Base-by-base conservation (phyloP, 305 asterid genomes). In the Solanum hybrid region DNA sequence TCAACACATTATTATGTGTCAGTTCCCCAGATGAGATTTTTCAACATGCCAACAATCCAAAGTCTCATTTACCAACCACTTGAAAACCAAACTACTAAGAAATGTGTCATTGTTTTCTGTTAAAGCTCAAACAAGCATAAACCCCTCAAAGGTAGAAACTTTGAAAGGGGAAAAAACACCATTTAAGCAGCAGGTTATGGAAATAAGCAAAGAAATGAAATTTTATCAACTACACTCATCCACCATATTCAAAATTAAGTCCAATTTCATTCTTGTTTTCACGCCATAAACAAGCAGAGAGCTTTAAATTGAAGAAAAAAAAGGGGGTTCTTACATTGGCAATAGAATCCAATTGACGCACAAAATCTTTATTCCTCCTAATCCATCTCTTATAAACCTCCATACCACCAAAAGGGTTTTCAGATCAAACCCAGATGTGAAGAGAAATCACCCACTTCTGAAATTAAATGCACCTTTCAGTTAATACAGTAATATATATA, bases 371-470 rank as follows among this genome's bases (percentile, higher is more conserved):
- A 89, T 97, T 97, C 93, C 97, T 94, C 85, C 97, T 92, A 71
- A 97, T 95, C 97, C 98, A 97, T 93, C 96, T 94, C 97, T 93
- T 95, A 92, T 96, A 97, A 92, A 93, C 94, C 93, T 97, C 99
- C 98, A 96, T 97, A 76, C 5, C 75, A 51, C 87, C 87, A 87
- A 22, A 82, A 28, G 37, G 24, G 39, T 80, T 37, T 78, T 37
- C 35, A 80, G 33, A 78, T 9, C 51, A 78, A 78, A 78, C 51
- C 84, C 29, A 77, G 84, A 78, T 78, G 84, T 35, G 22, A 51
- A 51, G 16, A 74, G 22, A 74, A 76, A 76, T 33, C 82, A 75
- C 6, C 13, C 13, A 31, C 26, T 6, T 31, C 40, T 76, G 81
- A 33, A 33, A 34, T 26, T 26, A 40, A 40, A 40, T 40, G 26